Percentiles rank a stretch among this genome's conserved stretches.
phyloP scores from a whole-genome alignment of 768 basidiomycete species.

The Ephemerocybe angulata region DNA sequence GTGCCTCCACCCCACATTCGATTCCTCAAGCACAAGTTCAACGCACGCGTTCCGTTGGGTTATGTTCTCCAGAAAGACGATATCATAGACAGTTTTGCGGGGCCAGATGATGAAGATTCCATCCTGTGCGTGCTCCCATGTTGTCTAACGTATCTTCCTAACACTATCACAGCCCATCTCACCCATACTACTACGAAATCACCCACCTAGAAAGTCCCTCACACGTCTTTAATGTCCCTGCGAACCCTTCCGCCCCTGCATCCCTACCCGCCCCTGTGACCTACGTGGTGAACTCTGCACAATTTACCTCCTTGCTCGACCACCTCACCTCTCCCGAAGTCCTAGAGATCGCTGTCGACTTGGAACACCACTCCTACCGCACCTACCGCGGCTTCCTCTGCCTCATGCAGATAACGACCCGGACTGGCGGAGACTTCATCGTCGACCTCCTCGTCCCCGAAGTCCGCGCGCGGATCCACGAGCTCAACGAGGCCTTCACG shows the following conservation, averaged over 20 bases:
- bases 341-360: conserved; percentile 86
- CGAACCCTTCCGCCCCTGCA: conserved; percentile 47
- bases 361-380: conserved; percentile 90
- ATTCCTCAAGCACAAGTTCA: conserved; percentile 69
- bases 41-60: conserved; percentile 81
- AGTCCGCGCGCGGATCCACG: conserved; percentile 69
- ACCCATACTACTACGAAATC: conserved; percentile 89
- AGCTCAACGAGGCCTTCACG: conserved; percentile 80
- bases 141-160: background rate
- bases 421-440: conserved; percentile 65
- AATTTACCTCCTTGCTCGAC: conserved; percentile 61
- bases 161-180: conserved; percentile 32
- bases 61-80: conserved; percentile 31
- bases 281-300: conserved; percentile 60
- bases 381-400: conserved; percentile 86
- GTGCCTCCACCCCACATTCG: conserved; percentile 55
- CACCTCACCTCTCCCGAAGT: conserved; percentile 48
- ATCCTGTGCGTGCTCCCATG: conserved; percentile 21
- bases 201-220: conserved; percentile 66
- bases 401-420: conserved; percentile 87
- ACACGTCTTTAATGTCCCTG: conserved; percentile 47
- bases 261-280: conserved; percentile 65
- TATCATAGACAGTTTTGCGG: conserved; percentile 25
- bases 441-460: conserved; percentile 65
- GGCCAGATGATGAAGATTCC: conserved; percentile 20